A percentile compares a stretch with the other conserved stretches of the same genome.
phyloP scores from a whole-genome alignment of 768 basidiomycete species.

The Lyophyllum decastes region DNA sequence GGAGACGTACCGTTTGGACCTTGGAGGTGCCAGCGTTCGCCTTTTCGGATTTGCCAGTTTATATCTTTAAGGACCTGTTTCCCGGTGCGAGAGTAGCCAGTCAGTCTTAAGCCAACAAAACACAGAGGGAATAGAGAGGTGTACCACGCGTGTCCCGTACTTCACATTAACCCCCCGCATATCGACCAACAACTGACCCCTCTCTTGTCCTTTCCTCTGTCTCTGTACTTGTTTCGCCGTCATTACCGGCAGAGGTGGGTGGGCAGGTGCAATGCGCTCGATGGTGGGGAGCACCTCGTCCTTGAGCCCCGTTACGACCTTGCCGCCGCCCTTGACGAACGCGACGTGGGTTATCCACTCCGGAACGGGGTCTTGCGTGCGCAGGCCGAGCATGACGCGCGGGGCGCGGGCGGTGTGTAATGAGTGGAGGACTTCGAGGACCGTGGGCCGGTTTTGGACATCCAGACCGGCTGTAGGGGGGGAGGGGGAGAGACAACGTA shows the following conservation, averaged over 20 bases:
- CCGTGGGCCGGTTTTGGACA: conserved; percentile 50
- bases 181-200: conserved; percentile 45
- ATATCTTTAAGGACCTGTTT: conserved; percentile 77
- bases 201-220: too few relatives aligned
- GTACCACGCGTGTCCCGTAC: conserved; percentile 67
- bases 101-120: too few relatives aligned
- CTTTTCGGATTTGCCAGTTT: conserved; percentile 79
- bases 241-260: too few relatives aligned
- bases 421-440: conserved; percentile 44
- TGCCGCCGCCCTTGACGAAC: conserved; percentile 46
- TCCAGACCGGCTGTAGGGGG: conserved; percentile 90
- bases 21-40: conserved; percentile 88
- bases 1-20: conserved; percentile 74
- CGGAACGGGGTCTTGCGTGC: conserved; percentile 72
- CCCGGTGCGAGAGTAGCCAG: too few relatives aligned
- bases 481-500: too few relatives aligned
- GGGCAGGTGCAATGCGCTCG: not conserved
- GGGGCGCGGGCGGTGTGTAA: conserved; percentile 22
- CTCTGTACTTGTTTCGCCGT: too few relatives aligned
- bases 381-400: conserved; percentile 41
- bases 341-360: conserved; percentile 74
- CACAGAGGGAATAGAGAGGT: not conserved
- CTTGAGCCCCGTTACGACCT: conserved; percentile 53
- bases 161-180: conserved; percentile 68
- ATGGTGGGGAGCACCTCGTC: conserved; percentile 36